phyloP scores from a whole-genome alignment of 2,329 filamentous ascomycete species.

The Fusarium odoratissimum region DNA sequence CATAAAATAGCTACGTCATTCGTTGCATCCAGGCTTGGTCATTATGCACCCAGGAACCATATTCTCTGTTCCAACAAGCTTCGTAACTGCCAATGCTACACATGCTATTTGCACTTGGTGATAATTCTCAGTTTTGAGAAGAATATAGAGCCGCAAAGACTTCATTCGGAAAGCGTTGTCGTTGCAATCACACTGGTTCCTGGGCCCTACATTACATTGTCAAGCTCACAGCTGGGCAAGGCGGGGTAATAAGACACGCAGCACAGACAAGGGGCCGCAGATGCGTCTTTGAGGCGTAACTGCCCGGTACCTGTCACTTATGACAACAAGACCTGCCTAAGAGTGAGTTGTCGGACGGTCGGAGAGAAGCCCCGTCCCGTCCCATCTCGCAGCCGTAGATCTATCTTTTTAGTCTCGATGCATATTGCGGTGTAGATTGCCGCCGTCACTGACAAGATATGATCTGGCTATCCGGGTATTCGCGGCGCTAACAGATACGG shows the following conservation, averaged over 20 bases:
- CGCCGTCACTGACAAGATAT: neutral
- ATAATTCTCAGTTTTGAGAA: too few species aligned
- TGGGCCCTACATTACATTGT: neutral
- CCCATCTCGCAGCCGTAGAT: neutral
- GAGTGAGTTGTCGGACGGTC: neutral
- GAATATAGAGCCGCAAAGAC: accelerated
- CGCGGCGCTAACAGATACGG: accelerated
- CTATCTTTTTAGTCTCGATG: neutral
- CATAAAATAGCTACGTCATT: neutral
- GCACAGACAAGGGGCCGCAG: accelerated
- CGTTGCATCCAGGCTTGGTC: accelerated
- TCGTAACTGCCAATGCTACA: neutral
- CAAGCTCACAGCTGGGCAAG: accelerated
- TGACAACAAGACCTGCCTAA: too few species aligned
- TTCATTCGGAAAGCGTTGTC: neutral
- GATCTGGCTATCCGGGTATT: neutral
- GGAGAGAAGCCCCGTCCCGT: neutral
- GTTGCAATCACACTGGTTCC: accelerated
- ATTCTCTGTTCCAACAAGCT: neutral
- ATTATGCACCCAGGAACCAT: accelerated
- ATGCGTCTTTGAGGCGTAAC: neutral
- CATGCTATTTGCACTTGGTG: accelerated
- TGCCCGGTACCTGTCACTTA: neutral
- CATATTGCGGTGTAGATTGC: neutral
- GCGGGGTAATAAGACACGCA: neutral